Evolutionary conservation across 1,284 basidiomycete species (phyloP), one percentile per base, ranked within the genome.

Genomic region (Ganoderma meredithae): DNA sequence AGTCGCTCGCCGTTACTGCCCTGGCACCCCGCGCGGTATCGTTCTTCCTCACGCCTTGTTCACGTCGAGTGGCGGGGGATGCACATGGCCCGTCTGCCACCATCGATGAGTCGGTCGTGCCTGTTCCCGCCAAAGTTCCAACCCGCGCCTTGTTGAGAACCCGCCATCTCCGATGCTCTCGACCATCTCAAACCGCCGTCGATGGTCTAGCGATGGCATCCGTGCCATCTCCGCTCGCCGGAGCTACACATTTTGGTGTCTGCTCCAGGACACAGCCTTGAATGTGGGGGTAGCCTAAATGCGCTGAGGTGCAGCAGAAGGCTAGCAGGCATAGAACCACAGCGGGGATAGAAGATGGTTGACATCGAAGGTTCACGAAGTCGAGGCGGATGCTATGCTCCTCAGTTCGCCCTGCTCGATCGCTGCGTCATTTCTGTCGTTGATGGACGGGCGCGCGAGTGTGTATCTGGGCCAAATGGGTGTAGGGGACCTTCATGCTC

Each of bases 1-100:
- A 75, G 90, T 80, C 43, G 39, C 47, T 67, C 52, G 59, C 52
- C 39, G 19, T 60, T 44, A 9, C 43, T 25, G 13, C 31, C 52
- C 27, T 55, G 52, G 52, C 52, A 27, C 31, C 52, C 52, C 52
- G 25, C 27, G 5, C 31, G 13, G 13, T 15, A 27, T 55, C 12
- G 52, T 27, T 25, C 52, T 25, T n/a, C 62, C 60, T 39, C 31
- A 22, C 33, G 43, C 49, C 19, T 19, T 3, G 27, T 55, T 31
- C 52, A 55, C 27, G 25, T 19, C 31, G 52, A 27, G 27, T 31
- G 25, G 52, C 27, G 52, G 25, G 25, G 27, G 31, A 15, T 55
- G 17, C 27, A 33, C 27, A 27, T 15, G 27, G 52, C 13, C 17
- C 13, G 52, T 33, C 27, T 33, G 27, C 52, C 25, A 55, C 52